These are phyloP conservation scores for Vitis rupestris DNA, from an alignment of 164 flowering plant species.

Conservation along the genomic window DNA sequence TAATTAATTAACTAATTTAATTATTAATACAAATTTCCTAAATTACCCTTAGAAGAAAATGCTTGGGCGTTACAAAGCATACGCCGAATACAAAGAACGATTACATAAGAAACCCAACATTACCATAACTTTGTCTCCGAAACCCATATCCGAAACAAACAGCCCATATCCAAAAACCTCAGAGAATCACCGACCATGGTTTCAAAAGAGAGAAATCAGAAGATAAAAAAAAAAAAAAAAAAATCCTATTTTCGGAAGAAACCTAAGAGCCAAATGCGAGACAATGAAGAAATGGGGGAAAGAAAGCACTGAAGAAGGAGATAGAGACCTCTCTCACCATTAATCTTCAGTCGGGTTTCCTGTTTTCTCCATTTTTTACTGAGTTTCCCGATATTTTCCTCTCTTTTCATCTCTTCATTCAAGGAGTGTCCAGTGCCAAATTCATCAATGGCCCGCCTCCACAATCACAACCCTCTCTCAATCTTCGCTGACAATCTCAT, in stretches of 20 bases:
- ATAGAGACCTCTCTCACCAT: conserved; percentile 22
- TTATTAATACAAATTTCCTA: no score
- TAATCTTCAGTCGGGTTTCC: conserved; percentile 21
- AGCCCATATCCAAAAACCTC: conserved; percentile 20
- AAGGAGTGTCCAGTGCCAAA: conserved; percentile 15
- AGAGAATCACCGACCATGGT: conserved; percentile 8
- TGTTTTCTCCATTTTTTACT: no score
- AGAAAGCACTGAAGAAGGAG: conserved; percentile 20
- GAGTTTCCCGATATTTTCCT: no score
- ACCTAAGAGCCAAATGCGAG: conserved; percentile 19
- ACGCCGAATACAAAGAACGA: conserved; percentile 2
- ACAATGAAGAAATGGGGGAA: conserved; percentile 22
- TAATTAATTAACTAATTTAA: no score
- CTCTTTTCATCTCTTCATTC: conserved; percentile 7
- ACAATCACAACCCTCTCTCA: conserved; percentile 5
- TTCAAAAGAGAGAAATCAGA: conserved; percentile 2
- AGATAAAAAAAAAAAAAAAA: neutral
- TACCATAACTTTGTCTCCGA: conserved; percentile 1
- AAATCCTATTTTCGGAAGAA: neutral
- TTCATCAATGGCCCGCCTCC: neutral
- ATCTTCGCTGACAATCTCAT: conserved; percentile 1
- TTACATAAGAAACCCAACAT: conserved; percentile 1
- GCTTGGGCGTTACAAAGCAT: no score
- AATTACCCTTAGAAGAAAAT: no score
- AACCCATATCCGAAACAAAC: conserved; percentile 22